phyloP scores from a whole-genome alignment of 2,329 filamentous ascomycete species.

The Xylaria multiplex region DNA sequence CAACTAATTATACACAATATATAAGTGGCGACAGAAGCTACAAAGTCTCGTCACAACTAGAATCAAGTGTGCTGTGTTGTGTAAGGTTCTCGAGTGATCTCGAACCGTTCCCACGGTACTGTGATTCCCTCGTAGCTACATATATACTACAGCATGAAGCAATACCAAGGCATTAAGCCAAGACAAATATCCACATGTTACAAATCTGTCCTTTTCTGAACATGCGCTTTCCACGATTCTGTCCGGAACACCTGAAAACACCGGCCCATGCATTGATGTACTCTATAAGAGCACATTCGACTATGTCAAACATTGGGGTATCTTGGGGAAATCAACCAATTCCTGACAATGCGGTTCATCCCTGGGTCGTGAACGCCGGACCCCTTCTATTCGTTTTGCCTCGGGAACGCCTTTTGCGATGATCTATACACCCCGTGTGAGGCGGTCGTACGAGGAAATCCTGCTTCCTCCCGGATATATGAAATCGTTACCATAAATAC shows the following conservation, averaged over 20 bases:
- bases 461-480: background rate
- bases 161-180: slow-evolving; percentile 10
- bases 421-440: slow-evolving; percentile 17
- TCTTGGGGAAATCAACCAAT: slow-evolving; percentile 37
- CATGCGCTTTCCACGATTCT: background rate
- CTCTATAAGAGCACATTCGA: slow-evolving; percentile 20
- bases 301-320: slow-evolving; percentile 40
- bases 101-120: background rate
- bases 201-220: background rate
- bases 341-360: slow-evolving; percentile 17
- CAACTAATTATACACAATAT: slow-evolving; percentile 18
- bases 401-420: slow-evolving; percentile 14
- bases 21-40: background rate
- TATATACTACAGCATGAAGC: slow-evolving; percentile 32
- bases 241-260: slow-evolving; percentile 32
- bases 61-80: background rate
- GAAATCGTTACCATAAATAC: background rate
- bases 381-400: slow-evolving; percentile 22
- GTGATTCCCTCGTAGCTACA: slow-evolving; percentile 5
- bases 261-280: slow-evolving; percentile 36
- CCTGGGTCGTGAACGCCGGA: slow-evolving; percentile 31
- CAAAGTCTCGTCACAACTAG: background rate
- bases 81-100: slow-evolving; percentile 1
- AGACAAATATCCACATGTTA: background rate
- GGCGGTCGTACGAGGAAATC: slow-evolving; percentile 11